Base-by-base conservation (phyloP, 164 flowering plant species). In the Warburgia ugandensis region DNA sequence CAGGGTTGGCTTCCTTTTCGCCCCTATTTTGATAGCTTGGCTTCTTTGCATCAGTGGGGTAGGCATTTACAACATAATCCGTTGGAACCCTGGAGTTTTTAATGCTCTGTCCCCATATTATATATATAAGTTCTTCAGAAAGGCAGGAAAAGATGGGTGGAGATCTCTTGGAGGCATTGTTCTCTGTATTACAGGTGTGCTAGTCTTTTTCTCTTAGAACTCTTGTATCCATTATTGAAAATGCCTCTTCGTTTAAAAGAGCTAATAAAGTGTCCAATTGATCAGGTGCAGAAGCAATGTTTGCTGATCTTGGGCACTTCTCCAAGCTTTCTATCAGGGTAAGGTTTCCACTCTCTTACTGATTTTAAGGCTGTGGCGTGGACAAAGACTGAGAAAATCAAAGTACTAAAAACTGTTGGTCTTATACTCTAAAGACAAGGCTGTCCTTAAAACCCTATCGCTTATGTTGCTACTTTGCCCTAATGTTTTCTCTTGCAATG, bases 211-310 rank as follows among this genome's bases (percentile, higher is more conserved):
- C 14, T 32, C 23, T 16, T 39, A 22, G 44, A 56, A 19, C 22
- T 36, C 3, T 38, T 25, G 7, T 16, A 9, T n/a, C 16, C 1
- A 23, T 52, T 20, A 25, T 55, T 5, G 0, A 44, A 27, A 31
- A 3, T 21, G 3, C 11, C 9, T 48, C 27, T 14, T 29, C 30
- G 29, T 33, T 51, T 20, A 23, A 0, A 21, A 6, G 14, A 47
- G 51, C 26, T 30, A 13, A 45, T 14, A 29, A 17, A 11, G n/a
- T n/a, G 6, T 5, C 19, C 38, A 28, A 16, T 29, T 40, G 42
- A 23, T 60, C 71, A 85, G 94, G 94, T 46, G 68, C 83, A 11
- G 94, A 85, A 47, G 81, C 89, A 17, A 85, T 85, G 84, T 85
- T 79, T 64, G 84, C 89, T 27, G 84, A 82, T 66, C 72, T 81